A percentile compares a stretch with the other conserved stretches of the same genome.
Conservation (phyloP, 202 grass and related monocot genomes). For the Panicum virgatum region DNA sequence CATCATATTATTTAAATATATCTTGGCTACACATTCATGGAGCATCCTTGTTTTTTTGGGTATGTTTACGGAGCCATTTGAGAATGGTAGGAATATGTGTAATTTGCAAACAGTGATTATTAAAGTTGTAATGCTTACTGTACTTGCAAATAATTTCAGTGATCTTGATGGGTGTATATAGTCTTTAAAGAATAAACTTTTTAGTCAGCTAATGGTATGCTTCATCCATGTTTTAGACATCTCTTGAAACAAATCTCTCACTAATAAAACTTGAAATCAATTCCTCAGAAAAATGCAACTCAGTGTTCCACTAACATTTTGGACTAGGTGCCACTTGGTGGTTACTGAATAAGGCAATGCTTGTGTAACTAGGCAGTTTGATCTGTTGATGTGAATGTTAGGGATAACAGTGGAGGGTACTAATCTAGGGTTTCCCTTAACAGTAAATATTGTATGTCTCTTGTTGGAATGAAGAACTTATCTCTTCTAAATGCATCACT, state of each 20-base stretch:
- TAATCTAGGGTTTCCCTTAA: background rate
- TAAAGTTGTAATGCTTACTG: constrained; percentile 9
- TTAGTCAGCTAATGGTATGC: constrained; percentile 1
- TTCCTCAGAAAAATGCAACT: background rate
- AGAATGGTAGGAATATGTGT: background rate
- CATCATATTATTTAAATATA: constrained; percentile 3
- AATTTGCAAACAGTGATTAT: constrained; percentile 26
- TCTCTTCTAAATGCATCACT: background rate
- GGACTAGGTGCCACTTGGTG: constrained; percentile 9
- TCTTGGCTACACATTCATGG: background rate
- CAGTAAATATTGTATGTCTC: background rate
- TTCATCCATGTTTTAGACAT: background rate
- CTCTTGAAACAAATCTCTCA: background rate
- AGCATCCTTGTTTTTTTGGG: background rate
- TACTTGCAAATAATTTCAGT: background rate
- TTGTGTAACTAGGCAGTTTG: background rate
- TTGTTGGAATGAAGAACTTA: background rate
- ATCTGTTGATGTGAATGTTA: background rate
- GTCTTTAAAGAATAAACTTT: background rate
- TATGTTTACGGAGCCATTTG: background rate
- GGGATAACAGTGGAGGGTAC: background rate
- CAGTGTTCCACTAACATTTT: background rate
- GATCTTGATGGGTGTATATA: background rate
- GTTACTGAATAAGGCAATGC: background rate
- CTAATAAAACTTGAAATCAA: background rate